phyloP scores from a whole-genome alignment of 352 stramenopile species.

The Phytophthora nicotianae region DNA sequence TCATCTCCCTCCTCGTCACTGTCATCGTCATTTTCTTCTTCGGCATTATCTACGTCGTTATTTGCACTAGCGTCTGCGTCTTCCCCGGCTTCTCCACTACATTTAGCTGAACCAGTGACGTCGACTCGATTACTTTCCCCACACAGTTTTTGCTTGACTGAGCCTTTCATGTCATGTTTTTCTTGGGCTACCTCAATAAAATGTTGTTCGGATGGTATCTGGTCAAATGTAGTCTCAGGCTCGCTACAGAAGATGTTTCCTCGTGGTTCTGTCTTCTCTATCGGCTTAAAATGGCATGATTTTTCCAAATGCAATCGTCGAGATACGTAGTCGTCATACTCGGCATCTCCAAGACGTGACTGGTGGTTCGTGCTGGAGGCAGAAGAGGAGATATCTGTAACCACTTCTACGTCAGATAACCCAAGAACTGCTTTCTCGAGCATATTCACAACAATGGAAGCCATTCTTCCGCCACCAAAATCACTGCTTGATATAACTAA shows the following conservation, averaged over 20 bases:
- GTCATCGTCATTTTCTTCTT: slow-evolving; percentile 53
- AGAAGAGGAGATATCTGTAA: neutral
- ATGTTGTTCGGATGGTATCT: neutral
- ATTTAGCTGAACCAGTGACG: slow-evolving; percentile 4
- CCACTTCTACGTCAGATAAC: slow-evolving; percentile 12
- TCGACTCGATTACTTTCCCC: slow-evolving; percentile 1
- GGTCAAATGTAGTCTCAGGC: neutral
- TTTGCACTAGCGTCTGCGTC: slow-evolving; percentile 13
- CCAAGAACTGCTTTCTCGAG: slow-evolving; percentile 40
- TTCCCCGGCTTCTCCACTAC: slow-evolving; percentile 17
- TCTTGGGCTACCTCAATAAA: neutral
- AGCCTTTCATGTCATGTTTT: neutral
- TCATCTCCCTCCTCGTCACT: slow-evolving; percentile 42
- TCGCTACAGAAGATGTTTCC: neutral
- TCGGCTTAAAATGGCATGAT: slow-evolving; percentile 37
- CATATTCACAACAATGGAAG: slow-evolving; percentile 26
- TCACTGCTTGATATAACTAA: neutral
- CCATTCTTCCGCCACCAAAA: slow-evolving; percentile 24
- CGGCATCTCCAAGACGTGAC: slow-evolving; percentile 33
- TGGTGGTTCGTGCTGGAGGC: slow-evolving; percentile 7
- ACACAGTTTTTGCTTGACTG: slow-evolving; percentile 6
- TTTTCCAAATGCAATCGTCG: slow-evolving; percentile 33
- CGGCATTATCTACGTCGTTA: slow-evolving; percentile 7
- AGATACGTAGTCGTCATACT: slow-evolving; percentile 46
- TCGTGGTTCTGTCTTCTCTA: neutral